Conservation (phyloP, 2,329 filamentous ascomycete species). For the Apiospora saccharicola region DNA sequence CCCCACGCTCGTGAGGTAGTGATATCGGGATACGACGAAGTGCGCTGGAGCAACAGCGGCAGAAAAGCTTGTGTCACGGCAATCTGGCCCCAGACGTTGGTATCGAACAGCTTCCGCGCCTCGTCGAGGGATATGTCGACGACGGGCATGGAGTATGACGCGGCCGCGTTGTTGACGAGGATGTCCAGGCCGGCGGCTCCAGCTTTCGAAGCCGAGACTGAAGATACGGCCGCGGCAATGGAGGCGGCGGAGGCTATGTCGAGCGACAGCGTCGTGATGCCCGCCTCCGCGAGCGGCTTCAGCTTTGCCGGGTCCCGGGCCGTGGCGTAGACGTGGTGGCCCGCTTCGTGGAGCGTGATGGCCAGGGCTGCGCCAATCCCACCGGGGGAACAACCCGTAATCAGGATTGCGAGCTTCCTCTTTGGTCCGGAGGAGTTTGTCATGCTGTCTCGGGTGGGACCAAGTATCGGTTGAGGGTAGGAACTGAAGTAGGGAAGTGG, state of each 20-base stretch:
- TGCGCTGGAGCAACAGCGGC: constrained; percentile 10
- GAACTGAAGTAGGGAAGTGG: background rate
- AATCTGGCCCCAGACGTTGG: constrained; percentile 24
- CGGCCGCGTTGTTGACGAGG: constrained; percentile 25
- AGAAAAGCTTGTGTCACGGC: constrained; percentile 26
- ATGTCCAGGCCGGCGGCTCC: constrained; percentile 22
- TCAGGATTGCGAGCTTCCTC: constrained; percentile 23
- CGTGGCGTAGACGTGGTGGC: constrained; percentile 28
- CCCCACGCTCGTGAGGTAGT: background rate
- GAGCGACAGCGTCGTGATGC: constrained; percentile 2
- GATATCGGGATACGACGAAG: background rate
- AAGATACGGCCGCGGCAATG: constrained; percentile 18
- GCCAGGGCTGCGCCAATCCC: constrained; percentile 27
- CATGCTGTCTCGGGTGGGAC: background rate
- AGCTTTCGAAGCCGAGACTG: background rate
- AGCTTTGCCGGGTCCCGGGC: constrained; percentile 25
- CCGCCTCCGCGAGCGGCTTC: constrained; percentile 5
- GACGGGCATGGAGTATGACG: constrained; percentile 15
- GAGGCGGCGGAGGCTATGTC: constrained; percentile 14
- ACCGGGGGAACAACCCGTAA: constrained; percentile 27
- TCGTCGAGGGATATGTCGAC: constrained; percentile 22
- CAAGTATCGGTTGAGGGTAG: too few species aligned
- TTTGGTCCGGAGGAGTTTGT: background rate
- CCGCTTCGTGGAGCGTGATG: constrained; percentile 23
- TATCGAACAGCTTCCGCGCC: constrained; percentile 21